Evolutionary conservation across 768 basidiomycete genomes (phyloP).

Genomic region (Cytidiella melzeri): DNA sequence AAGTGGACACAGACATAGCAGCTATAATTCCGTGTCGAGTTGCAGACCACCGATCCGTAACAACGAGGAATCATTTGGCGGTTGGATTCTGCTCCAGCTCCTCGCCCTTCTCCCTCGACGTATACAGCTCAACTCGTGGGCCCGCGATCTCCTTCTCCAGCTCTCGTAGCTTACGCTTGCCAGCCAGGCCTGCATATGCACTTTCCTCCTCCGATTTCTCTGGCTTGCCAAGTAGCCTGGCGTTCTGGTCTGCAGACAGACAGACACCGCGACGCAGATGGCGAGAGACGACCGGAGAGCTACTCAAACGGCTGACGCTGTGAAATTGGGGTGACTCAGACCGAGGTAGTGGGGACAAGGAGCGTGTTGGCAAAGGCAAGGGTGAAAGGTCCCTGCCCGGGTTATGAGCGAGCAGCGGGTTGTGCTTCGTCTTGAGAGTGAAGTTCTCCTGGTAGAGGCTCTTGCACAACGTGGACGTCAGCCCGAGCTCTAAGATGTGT

Average conservation of each 20-base stretch:
- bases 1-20: slow-evolving; percentile 11
- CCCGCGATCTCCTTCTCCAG: slow-evolving; percentile 77
- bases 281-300: slow-evolving; percentile 7
- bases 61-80: too few relatives aligned
- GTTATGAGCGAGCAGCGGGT: slow-evolving; percentile 60
- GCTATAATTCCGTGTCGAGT: slow-evolving; percentile 12
- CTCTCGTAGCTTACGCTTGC: slow-evolving; percentile 61
- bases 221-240: slow-evolving; percentile 69
- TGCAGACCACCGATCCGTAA: too few relatives aligned
- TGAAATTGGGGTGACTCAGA: slow-evolving; percentile 12
- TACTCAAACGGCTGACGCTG: slow-evolving; percentile 8
- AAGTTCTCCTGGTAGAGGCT: slow-evolving; percentile 64
- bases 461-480: slow-evolving; percentile 66
- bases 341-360: slow-evolving; percentile 6
- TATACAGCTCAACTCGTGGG: slow-evolving; percentile 70
- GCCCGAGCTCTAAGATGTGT: slow-evolving; percentile 68
- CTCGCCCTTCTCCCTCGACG: slow-evolving; percentile 62
- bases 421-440: slow-evolving; percentile 63
- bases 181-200: slow-evolving; percentile 54
- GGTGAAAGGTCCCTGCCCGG: slow-evolving; percentile 25
- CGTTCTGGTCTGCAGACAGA: slow-evolving; percentile 75
- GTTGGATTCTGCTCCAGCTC: slow-evolving; percentile 72
- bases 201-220: slow-evolving; percentile 74
- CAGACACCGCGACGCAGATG: slow-evolving; percentile 50
- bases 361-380: slow-evolving; percentile 19